Conservation (phyloP, 2,329 filamentous ascomycete species). For the Coniochaeta ligniaria region DNA sequence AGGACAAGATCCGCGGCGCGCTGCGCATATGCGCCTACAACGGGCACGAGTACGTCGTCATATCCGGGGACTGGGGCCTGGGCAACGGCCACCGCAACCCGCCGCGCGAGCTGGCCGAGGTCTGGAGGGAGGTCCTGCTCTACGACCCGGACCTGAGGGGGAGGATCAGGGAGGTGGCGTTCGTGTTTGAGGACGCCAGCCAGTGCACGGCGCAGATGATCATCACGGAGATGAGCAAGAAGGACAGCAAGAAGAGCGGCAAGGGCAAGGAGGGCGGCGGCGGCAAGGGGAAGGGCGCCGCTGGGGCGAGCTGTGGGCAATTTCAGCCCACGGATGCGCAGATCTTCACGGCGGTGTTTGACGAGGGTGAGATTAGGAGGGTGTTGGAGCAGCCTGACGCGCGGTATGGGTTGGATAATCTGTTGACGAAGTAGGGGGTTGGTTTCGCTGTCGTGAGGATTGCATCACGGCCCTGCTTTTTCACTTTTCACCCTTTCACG, state of each 20-base stretch:
- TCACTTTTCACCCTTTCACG: background rate
- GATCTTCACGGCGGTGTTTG: slow-evolving; percentile 48
- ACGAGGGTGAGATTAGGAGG: slow-evolving; percentile 38
- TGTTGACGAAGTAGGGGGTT: slow-evolving; percentile 25
- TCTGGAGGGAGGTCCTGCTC: slow-evolving; percentile 59
- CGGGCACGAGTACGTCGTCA: slow-evolving; percentile 48
- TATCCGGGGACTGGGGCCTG: slow-evolving; percentile 55
- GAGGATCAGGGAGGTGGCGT: slow-evolving; percentile 54
- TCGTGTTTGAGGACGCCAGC: slow-evolving; percentile 53
- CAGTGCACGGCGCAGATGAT: slow-evolving; percentile 48
- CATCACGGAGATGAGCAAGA: slow-evolving; percentile 48
- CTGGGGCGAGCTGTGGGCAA: background rate
- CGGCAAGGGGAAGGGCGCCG: background rate
- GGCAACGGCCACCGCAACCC: slow-evolving; percentile 59
- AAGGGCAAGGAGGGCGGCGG: slow-evolving; percentile 4
- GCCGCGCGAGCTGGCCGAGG: slow-evolving; percentile 54
- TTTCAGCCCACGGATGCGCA: slow-evolving; percentile 37
- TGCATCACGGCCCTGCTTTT: background rate
- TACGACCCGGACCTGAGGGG: slow-evolving; percentile 56
- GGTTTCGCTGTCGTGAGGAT: background rate
- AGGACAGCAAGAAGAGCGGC: slow-evolving; percentile 36
- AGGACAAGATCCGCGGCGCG: slow-evolving; percentile 64
- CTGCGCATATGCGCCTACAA: slow-evolving; percentile 62
- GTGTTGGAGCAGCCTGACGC: slow-evolving; percentile 45
- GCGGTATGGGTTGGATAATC: slow-evolving; percentile 45